Evolutionary conservation across 73 alveolate genomes (phyloP).

Genomic region (Paramecium biaurelia): DNA sequence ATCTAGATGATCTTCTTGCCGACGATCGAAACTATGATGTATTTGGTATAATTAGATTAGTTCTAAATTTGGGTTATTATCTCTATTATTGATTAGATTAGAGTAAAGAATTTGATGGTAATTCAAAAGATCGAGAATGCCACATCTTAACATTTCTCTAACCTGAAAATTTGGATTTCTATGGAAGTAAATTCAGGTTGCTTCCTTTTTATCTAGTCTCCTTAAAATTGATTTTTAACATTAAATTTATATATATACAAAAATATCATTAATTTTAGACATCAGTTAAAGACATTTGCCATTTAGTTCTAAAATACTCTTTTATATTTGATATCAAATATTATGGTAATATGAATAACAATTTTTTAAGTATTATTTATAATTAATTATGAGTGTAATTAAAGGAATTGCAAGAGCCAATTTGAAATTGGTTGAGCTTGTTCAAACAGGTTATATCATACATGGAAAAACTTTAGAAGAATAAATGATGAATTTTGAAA

Average conservation of each 20-base stretch:
- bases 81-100: neutral
- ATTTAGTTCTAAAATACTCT: neutral
- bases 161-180: neutral
- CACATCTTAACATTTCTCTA: neutral
- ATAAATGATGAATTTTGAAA: neutral
- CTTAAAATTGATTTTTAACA: neutral
- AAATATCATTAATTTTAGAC: neutral
- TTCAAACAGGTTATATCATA: neutral
- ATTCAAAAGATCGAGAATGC: neutral
- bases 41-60: neutral
- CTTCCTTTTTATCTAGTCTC: neutral
- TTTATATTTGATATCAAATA: neutral
- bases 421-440: neutral
- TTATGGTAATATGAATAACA: neutral
- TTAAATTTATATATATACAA: neutral
- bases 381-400: neutral
- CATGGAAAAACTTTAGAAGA: neutral
- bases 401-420: conserved; percentile 14
- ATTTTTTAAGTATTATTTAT: neutral
- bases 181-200: neutral
- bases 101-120: neutral
- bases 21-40: neutral
- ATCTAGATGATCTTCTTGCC: neutral
- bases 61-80: neutral
- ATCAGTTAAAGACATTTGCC: neutral